phyloP scores from a whole-genome alignment of 2,329 filamentous ascomycete genomes.

The Cladosporium sp. region DNA sequence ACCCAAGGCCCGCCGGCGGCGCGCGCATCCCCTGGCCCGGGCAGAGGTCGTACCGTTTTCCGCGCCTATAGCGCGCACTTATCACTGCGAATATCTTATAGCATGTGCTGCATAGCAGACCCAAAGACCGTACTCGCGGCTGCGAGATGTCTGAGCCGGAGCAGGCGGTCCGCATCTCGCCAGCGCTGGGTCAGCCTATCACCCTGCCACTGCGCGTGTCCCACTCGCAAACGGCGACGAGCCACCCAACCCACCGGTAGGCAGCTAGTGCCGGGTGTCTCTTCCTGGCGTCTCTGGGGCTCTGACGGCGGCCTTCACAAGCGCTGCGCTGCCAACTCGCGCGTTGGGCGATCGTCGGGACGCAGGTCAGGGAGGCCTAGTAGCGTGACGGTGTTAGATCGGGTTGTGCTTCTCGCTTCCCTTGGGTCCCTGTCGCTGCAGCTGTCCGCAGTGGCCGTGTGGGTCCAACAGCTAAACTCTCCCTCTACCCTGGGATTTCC shows the following conservation, averaged over 20 bases:
- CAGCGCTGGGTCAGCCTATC: background rate
- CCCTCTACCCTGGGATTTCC: conserved; percentile 1
- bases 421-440: conserved; percentile 6
- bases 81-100: background rate
- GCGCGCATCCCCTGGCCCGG: background rate
- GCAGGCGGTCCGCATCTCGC: conserved; percentile 3
- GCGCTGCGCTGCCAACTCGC: background rate
- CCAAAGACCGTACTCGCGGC: background rate
- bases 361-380: background rate
- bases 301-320: background rate
- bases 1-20: background rate
- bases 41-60: background rate
- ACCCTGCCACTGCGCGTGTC: background rate
- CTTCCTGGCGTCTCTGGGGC: conserved; percentile 6
- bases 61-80: background rate
- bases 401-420: conserved; percentile 3
- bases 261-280: conserved; percentile 7
- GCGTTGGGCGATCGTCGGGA: conserved; percentile 9
- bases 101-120: background rate
- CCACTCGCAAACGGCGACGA: conserved; percentile 6
- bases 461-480: conserved; percentile 2
- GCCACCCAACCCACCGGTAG: background rate
- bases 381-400: conserved; percentile 1
- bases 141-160: conserved; percentile 1
- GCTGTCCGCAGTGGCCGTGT: conserved; percentile 1